These are phyloP conservation scores for Metrosideros polymorpha DNA, from an alignment of 441 rosid genomes.

Conservation along the genomic window DNA sequence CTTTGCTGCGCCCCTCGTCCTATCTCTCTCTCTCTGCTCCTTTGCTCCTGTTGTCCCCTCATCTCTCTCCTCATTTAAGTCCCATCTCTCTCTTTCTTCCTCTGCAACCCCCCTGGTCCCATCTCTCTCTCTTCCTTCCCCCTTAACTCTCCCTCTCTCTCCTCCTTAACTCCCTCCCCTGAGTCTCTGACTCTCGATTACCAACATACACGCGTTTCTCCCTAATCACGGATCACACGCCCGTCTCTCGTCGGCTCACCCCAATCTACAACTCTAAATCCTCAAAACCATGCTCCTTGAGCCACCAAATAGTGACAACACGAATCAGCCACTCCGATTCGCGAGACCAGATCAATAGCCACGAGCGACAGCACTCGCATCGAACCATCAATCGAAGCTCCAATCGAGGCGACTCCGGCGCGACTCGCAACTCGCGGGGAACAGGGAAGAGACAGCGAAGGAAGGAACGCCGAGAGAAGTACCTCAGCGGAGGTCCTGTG, in stretches of 20 bases:
- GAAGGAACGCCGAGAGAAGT: neutral
- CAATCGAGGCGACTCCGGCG: neutral
- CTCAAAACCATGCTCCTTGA: neutral
- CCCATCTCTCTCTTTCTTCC: too few relatives aligned
- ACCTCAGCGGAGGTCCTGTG: slow-evolving; percentile 73
- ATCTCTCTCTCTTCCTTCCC: too few relatives aligned
- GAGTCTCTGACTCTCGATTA: too few relatives aligned
- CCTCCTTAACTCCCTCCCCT: too few relatives aligned
- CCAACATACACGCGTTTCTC: neutral
- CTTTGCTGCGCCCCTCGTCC: too few relatives aligned
- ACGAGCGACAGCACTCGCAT: neutral
- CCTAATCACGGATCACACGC: neutral
- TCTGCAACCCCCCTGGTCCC: too few relatives aligned
- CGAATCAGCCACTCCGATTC: neutral
- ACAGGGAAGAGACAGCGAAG: neutral
- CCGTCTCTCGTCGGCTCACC: neutral
- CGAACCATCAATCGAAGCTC: neutral
- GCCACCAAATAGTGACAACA: neutral
- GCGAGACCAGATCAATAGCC: neutral
- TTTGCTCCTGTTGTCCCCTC: too few relatives aligned
- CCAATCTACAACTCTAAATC: neutral
- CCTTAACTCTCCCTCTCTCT: too few relatives aligned
- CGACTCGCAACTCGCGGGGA: neutral
- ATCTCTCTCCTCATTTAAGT: too few relatives aligned
- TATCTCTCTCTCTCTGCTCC: too few relatives aligned